Evolutionary conservation across 495 filamentous ascomycete genomes (phyloP).

Genomic region (Platismatia glauca): DNA sequence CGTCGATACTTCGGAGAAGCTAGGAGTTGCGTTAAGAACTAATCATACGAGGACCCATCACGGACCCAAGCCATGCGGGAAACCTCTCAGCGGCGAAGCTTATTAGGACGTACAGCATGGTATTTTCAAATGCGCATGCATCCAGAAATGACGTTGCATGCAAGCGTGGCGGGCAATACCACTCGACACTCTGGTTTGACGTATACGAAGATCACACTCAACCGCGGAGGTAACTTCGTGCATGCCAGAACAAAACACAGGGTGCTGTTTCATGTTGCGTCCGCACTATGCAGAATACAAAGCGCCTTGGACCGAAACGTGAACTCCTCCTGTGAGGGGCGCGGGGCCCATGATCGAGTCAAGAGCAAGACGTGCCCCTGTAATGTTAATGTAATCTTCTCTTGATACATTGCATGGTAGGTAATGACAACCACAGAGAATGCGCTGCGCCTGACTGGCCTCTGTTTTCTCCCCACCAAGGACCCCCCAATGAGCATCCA

Average conservation of each 20-base stretch:
- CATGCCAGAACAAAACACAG: not conserved
- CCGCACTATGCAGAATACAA: not conserved
- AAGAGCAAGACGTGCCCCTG: not conserved
- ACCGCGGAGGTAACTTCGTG: not conserved
- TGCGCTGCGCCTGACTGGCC: not conserved
- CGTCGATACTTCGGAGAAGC: not conserved
- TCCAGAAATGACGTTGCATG: not conserved
- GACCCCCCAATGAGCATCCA: no score
- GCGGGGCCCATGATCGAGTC: not conserved
- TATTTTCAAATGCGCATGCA: not conserved
- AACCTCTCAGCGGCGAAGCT: not conserved
- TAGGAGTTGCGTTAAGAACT: not conserved
- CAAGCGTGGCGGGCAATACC: not conserved
- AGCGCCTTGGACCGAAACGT: not conserved
- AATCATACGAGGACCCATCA: not conserved
- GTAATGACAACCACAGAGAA: not conserved
- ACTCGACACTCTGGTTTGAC: not conserved
- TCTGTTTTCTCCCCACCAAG: not conserved
- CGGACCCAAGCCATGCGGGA: not conserved
- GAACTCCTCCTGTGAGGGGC: not conserved
- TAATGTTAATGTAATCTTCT: not conserved
- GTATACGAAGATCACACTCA: not conserved
- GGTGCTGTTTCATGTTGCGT: not conserved
- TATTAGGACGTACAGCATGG: not conserved
- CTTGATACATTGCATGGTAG: not conserved